Conservation (phyloP, 2,329 filamentous ascomycete species). For the Monosporascus sp. region DNA sequence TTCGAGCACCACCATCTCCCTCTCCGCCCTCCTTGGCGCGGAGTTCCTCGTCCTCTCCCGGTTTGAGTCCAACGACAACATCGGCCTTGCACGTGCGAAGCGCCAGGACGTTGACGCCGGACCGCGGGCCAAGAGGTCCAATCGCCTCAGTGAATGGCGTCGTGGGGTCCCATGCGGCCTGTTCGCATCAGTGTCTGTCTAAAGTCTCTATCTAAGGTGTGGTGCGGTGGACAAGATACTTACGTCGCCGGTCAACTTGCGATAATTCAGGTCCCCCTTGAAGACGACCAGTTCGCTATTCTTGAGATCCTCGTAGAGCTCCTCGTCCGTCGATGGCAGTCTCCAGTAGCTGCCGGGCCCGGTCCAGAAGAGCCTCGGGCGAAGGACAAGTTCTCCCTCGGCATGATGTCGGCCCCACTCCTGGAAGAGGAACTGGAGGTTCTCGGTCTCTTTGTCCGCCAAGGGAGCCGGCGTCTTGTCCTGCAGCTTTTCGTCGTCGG, state of each 20-base stretch:
- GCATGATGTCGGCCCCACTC: slow-evolving; percentile 76
- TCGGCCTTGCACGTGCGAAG: slow-evolving; percentile 95
- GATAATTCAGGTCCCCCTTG: slow-evolving; percentile 96
- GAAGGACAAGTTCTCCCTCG: slow-evolving; percentile 76
- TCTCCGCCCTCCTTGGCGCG: slow-evolving; percentile 62
- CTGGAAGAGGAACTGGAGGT: slow-evolving; percentile 71
- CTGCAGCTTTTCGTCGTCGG: slow-evolving; percentile 58
- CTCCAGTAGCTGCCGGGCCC: slow-evolving; percentile 84
- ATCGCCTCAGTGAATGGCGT: slow-evolving; percentile 82
- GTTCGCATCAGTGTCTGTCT: neutral
- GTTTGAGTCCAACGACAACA: slow-evolving; percentile 80
- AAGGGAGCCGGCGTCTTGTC: slow-evolving; percentile 56
- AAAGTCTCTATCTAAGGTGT: neutral
- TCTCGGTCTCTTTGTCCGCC: slow-evolving; percentile 58
- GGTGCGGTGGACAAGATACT: slow-evolving; percentile 28
- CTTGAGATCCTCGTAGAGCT: slow-evolving; percentile 72
- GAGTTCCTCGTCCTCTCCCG: slow-evolving; percentile 78
- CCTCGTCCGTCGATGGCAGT: slow-evolving; percentile 61
- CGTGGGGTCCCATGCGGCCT: slow-evolving; percentile 78
- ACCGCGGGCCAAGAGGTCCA: slow-evolving; percentile 75
- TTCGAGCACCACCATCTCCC: slow-evolving; percentile 63
- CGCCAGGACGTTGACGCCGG: slow-evolving; percentile 78
- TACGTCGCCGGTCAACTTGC: slow-evolving; percentile 87
- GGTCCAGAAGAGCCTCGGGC: slow-evolving; percentile 91
- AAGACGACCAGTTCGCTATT: slow-evolving; percentile 84